These are phyloP conservation scores for Aspergillus sp. DNA, from an alignment of 2,329 filamentous ascomycete genomes.

Conservation along the genomic window DNA sequence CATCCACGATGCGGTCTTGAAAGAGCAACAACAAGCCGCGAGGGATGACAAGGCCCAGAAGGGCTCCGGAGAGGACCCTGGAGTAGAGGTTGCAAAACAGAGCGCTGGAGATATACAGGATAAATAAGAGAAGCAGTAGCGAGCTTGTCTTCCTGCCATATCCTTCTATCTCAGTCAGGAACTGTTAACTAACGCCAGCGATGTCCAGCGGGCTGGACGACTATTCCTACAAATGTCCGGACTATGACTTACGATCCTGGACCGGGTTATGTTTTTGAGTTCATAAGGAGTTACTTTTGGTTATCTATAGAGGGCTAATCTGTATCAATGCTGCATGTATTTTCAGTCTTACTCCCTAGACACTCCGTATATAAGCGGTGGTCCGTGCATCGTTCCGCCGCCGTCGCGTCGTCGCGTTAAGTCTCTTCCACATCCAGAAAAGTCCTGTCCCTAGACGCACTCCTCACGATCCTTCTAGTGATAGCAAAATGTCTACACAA, in stretches of 20 bases:
- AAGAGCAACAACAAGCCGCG: slow-evolving; percentile 41
- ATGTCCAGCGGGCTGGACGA: background rate
- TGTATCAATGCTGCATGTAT: background rate
- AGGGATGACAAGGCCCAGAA: slow-evolving; percentile 10
- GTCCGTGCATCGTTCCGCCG: slow-evolving; percentile 21
- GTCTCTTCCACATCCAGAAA: background rate
- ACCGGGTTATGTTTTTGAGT: too few species aligned
- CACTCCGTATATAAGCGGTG: slow-evolving; percentile 21
- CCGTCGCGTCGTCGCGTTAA: slow-evolving; percentile 16
- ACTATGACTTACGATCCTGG: background rate
- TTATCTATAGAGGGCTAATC: background rate
- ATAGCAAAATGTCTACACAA: slow-evolving; percentile 33
- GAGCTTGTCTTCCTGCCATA: too few species aligned
- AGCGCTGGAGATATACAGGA: background rate
- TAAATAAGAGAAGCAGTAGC: slow-evolving; percentile 1
- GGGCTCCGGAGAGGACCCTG: slow-evolving; percentile 15
- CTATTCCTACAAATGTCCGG: background rate
- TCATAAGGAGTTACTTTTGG: too few species aligned
- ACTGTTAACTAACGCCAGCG: too few species aligned
- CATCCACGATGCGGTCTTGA: slow-evolving; percentile 59
- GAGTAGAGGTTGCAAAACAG: slow-evolving; percentile 9
- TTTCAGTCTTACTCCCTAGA: slow-evolving; percentile 1
- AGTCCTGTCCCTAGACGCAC: background rate
- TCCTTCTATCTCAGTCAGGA: too few species aligned
- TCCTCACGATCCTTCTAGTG: background rate